Conservation (phyloP, 768 basidiomycete species). For the Leccinum subgranulosum region DNA sequence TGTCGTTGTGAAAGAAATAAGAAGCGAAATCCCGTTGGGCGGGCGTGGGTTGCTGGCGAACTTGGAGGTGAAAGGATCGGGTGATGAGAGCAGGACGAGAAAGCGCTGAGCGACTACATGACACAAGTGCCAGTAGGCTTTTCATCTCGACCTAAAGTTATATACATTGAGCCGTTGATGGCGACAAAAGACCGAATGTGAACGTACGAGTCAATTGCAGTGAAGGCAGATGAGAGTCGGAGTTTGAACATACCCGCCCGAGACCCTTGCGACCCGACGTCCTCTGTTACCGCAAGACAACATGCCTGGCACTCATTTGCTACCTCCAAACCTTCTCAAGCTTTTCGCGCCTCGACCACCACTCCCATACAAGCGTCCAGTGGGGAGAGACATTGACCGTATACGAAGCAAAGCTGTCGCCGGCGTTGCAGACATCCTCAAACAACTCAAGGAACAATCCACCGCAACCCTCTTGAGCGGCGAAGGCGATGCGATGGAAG, state of each 20-base stretch:
- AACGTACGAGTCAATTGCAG: slow-evolving; percentile 10
- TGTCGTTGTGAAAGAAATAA: slow-evolving; percentile 63
- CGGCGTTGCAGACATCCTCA: slow-evolving; percentile 77
- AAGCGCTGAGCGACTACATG: slow-evolving; percentile 17
- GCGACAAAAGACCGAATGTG: slow-evolving; percentile 8
- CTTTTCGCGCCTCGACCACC: slow-evolving; percentile 94
- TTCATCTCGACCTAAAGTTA: slow-evolving; percentile 18
- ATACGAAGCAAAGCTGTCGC: slow-evolving; percentile 63
- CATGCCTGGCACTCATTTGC: slow-evolving; percentile 76
- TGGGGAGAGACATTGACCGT: slow-evolving; percentile 79
- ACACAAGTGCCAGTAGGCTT: neutral
- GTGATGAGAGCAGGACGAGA: slow-evolving; percentile 1
- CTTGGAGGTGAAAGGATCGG: slow-evolving; percentile 8
- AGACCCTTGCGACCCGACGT: slow-evolving; percentile 4
- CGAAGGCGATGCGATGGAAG: slow-evolving; percentile 68
- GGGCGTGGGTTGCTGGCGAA: neutral
- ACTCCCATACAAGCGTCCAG: slow-evolving; percentile 80
- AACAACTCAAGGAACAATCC: slow-evolving; percentile 70
- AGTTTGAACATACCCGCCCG: slow-evolving; percentile 27
- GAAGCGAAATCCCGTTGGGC: slow-evolving; percentile 39
- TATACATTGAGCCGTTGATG: neutral
- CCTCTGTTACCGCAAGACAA: slow-evolving; percentile 12
- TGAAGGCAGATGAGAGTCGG: slow-evolving; percentile 17
- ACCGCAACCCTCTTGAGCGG: slow-evolving; percentile 66
- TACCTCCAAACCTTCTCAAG: slow-evolving; percentile 95